These are phyloP conservation scores for Lipomyces yamadae DNA, from an alignment of 805 yeast species.

Conservation along the genomic window DNA sequence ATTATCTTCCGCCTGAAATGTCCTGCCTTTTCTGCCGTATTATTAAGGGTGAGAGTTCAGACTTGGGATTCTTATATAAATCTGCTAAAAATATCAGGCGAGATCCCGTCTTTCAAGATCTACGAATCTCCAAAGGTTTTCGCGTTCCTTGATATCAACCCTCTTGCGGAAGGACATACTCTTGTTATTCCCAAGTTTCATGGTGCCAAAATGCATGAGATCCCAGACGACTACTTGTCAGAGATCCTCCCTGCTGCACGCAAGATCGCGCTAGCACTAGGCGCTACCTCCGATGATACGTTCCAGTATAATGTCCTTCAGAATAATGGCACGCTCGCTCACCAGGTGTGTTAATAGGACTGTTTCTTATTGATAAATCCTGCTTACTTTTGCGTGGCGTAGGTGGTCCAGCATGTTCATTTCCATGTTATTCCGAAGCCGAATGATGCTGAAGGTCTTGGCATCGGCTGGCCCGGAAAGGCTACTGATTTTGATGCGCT, in stretches of 20 bases:
- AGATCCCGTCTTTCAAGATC: constrained; percentile 90
- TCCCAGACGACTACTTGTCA: constrained; percentile 87
- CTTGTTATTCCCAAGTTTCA: constrained; percentile 90
- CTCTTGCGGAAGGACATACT: constrained; percentile 87
- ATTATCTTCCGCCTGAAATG: neutral
- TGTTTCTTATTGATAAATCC: neutral
- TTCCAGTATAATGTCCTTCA: constrained; percentile 83
- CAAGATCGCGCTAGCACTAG: constrained; percentile 76
- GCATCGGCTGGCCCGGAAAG: constrained; percentile 94
- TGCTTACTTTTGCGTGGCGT: neutral
- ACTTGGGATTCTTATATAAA: neutral
- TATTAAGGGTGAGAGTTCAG: constrained; percentile 10
- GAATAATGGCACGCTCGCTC: constrained; percentile 93
- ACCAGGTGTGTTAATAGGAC: constrained; percentile 56
- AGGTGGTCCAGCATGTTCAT: constrained; percentile 90
- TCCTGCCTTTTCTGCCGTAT: constrained; percentile 22
- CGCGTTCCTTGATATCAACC: constrained; percentile 92
- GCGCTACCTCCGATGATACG: constrained; percentile 56
- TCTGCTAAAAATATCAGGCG: constrained; percentile 57
- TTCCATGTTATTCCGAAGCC: constrained; percentile 94
- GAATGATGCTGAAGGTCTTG: constrained; percentile 71
- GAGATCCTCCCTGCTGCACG: constrained; percentile 89
- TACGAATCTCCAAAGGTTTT: constrained; percentile 79
- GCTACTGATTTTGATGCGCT: constrained; percentile 75
- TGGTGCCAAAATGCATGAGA: constrained; percentile 88